Conservation (phyloP, 2,329 filamentous ascomycete genomes). For the Venturia aucupariae region DNA sequence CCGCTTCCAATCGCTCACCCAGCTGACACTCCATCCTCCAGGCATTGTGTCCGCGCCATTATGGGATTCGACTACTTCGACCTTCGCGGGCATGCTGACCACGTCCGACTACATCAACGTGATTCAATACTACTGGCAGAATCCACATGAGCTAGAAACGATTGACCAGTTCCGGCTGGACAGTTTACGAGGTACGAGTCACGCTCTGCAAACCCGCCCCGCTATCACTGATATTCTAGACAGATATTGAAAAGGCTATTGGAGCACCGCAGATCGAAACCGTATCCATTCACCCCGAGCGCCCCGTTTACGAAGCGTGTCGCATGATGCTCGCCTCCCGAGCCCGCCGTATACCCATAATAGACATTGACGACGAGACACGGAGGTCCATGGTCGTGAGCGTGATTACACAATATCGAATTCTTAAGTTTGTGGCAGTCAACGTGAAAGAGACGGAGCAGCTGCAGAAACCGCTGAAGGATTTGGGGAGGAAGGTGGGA, state of each 20-base stretch:
- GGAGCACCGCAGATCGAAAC: conserved; percentile 87
- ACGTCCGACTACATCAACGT: conserved; percentile 98
- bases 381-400: conserved; percentile 87
- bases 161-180: conserved; percentile 91
- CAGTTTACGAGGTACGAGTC: conserved; percentile 68
- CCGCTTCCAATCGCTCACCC: conserved; percentile 17
- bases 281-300: conserved; percentile 85
- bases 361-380: conserved; percentile 92
- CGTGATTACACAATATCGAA: conserved; percentile 95
- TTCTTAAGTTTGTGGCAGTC: conserved; percentile 96
- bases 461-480: conserved; percentile 75
- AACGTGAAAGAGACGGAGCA: conserved; percentile 84
- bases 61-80: conserved; percentile 90
- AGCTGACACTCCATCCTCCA: conserved; percentile 29
- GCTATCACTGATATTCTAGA: conserved; percentile 9
- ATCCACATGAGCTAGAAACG: conserved; percentile 77
- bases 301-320: conserved; percentile 89
- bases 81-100: conserved; percentile 88
- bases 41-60: conserved; percentile 95
- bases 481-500: conserved; percentile 66
- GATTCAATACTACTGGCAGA: conserved; percentile 98
- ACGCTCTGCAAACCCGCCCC: background rate
- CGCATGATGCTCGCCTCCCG: conserved; percentile 88
- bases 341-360: conserved; percentile 83
- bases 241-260: conserved; percentile 92